Percentiles rank a stretch among this genome's conserved stretches.
Evolutionary conservation across 345 rosid genomes (phyloP).

Genomic region (Salix caprea): DNA sequence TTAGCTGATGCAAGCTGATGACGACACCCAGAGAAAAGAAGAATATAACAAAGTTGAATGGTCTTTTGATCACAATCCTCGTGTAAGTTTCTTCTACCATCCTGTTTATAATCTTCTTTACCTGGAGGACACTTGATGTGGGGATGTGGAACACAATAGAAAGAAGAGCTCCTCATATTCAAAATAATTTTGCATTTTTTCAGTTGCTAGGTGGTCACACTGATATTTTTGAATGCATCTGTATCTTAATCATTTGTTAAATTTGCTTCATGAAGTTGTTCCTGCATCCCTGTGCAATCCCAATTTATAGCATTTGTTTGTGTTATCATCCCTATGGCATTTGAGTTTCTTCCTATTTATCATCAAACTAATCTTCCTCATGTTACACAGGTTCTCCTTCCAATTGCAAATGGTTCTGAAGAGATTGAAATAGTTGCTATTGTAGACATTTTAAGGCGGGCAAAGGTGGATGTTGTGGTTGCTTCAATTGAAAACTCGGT

Average conservation of each 20-base stretch:
- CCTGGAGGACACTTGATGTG: background rate
- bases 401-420: constrained; percentile 84
- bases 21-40: constrained; percentile 40
- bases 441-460: constrained; percentile 69
- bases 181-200: too few species aligned
- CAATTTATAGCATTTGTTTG: background rate
- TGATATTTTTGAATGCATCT: background rate
- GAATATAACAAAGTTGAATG: constrained; percentile 78
- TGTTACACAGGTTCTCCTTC: constrained; percentile 64
- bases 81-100: constrained; percentile 44
- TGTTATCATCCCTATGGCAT: background rate
- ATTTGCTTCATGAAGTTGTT: background rate
- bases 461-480: constrained; percentile 73
- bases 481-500: constrained; percentile 71
- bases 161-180: too few species aligned
- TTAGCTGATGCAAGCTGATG: constrained; percentile 51
- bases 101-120: background rate
- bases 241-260: background rate
- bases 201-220: background rate
- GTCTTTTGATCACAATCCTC: constrained; percentile 55
- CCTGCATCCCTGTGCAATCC: background rate
- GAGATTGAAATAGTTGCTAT: constrained; percentile 68
- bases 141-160: background rate
- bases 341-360: background rate
- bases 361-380: constrained; percentile 6